Evolutionary conservation across 2,329 filamentous ascomycete genomes (phyloP).

Genomic region (Calonectria henricotiae): DNA sequence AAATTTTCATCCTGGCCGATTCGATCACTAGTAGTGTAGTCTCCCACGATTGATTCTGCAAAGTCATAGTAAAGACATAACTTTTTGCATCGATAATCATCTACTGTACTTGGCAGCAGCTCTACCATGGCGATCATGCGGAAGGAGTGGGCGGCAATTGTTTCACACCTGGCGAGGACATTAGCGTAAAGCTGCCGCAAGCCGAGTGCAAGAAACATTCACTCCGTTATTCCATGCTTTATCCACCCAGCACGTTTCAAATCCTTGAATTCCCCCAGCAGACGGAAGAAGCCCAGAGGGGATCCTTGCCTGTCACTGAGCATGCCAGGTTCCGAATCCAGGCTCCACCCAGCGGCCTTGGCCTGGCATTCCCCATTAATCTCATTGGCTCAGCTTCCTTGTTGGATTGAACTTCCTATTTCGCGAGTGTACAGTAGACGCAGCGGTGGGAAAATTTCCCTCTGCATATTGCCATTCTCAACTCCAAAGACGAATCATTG

Average conservation of each 20-base stretch:
- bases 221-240: slow-evolving; percentile 79
- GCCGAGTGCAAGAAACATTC: background rate
- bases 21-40: slow-evolving; percentile 95
- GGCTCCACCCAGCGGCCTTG: background rate
- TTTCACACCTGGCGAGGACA: slow-evolving; percentile 75
- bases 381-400: background rate
- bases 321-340: too few relatives aligned
- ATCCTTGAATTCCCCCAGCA: slow-evolving; percentile 93
- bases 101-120: slow-evolving; percentile 83
- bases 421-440: background rate
- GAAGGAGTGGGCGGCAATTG: slow-evolving; percentile 99
- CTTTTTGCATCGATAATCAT: slow-evolving; percentile 88
- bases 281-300: slow-evolving; percentile 92
- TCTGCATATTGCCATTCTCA: background rate
- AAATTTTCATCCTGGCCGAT: slow-evolving; percentile 87
- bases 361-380: background rate
- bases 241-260: slow-evolving; percentile 97
- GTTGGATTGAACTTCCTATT: background rate
- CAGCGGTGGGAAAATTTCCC: background rate
- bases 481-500: background rate
- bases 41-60: slow-evolving; percentile 95
- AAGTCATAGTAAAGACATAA: slow-evolving; percentile 99
- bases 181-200: background rate
- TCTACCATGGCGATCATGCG: slow-evolving; percentile 98
- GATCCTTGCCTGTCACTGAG: slow-evolving; percentile 67